A percentile compares a stretch with the other conserved stretches of the same genome.
These are phyloP conservation scores for Nakaseomyces uthaithaninus DNA, from an alignment of 1,139 yeast species.

Conservation along the genomic window DNA sequence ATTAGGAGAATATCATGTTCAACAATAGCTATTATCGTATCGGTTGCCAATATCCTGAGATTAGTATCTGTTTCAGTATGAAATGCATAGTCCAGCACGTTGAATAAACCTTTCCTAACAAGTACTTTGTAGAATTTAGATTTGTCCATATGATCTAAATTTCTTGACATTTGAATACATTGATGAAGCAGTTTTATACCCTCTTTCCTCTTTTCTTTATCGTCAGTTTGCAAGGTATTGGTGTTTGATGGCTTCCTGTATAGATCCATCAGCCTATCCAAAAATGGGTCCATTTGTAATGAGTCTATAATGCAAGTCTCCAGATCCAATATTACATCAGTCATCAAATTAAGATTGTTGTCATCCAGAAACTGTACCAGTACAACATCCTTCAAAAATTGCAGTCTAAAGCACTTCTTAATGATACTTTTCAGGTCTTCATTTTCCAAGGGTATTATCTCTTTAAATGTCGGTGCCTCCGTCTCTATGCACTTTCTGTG, in stretches of 20 bases:
- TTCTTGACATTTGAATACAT: conserved; percentile 66
- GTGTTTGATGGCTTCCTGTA: conserved; percentile 34
- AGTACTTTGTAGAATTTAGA: conserved; percentile 57
- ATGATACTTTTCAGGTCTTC: conserved; percentile 46
- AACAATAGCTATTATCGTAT: conserved; percentile 67
- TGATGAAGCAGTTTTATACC: conserved; percentile 79
- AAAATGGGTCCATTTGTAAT: conserved; percentile 47
- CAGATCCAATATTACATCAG: conserved; percentile 32
- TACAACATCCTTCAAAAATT: conserved; percentile 78
- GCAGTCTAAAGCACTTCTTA: conserved; percentile 66
- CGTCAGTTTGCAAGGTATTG: conserved; percentile 15
- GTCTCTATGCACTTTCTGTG: conserved; percentile 58
- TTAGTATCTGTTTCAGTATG: conserved; percentile 42
- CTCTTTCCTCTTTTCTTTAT: conserved; percentile 43
- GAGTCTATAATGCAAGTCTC: conserved; percentile 47
- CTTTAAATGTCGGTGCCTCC: conserved; percentile 51
- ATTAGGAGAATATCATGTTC: conserved; percentile 76
- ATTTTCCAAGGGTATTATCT: conserved; percentile 58
- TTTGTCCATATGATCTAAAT: conserved; percentile 54
- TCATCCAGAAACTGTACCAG: conserved; percentile 78
- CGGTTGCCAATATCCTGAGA: conserved; percentile 69
- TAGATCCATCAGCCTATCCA: conserved; percentile 47
- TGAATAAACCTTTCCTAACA: conserved; percentile 61
- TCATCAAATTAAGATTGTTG: conserved; percentile 55
- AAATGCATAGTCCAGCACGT: conserved; percentile 65